These are phyloP conservation scores for Penicillium thymicola DNA, from an alignment of 2,329 filamentous ascomycete genomes.

Conservation along the genomic window DNA sequence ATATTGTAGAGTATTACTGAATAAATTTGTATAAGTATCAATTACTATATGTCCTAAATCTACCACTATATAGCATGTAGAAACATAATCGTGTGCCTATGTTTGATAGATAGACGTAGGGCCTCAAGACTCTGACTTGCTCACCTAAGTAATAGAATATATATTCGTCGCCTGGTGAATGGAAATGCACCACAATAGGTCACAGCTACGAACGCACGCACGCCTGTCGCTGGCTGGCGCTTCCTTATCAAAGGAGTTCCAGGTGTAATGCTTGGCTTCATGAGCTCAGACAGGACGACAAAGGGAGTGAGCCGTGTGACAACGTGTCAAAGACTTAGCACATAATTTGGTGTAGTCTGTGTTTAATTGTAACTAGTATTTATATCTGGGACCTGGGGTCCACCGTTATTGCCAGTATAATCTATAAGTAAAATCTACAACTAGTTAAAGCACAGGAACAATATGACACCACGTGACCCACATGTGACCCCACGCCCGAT, in stretches of 20 bases:
- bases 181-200: background rate
- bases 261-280: background rate
- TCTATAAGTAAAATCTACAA: background rate
- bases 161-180: background rate
- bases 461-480: background rate
- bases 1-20: background rate
- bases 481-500: slow-evolving; percentile 7
- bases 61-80: background rate
- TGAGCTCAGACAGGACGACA: no score
- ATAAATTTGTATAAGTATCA: background rate
- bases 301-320: background rate
- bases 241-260: background rate
- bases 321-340: no score
- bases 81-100: background rate
- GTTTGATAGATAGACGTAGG: background rate
- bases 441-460: no score
- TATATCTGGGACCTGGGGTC: no score
- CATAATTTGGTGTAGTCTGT: background rate
- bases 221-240: background rate
- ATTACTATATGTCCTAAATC: background rate
- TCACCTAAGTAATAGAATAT: background rate
- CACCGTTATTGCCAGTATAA: background rate
- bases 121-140: background rate
- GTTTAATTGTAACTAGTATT: no score
- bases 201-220: no score